Percentiles rank a stretch among this genome's conserved stretches.
phyloP scores from a whole-genome alignment of 345 rosid species.

The Erysimum cheiranthoides region DNA sequence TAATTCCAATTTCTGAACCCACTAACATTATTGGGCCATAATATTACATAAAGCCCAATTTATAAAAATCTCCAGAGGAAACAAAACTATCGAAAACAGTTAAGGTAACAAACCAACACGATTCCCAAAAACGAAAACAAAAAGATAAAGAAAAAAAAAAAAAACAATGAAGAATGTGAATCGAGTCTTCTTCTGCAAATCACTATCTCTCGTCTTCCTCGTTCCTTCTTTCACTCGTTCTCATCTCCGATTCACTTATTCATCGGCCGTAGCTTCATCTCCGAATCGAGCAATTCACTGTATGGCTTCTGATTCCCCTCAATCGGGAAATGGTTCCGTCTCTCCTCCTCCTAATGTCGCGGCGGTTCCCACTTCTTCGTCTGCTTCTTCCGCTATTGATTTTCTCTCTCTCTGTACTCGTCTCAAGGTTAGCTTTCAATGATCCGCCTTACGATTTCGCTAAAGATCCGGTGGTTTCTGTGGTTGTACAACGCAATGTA shows the following conservation, averaged over 20 bases:
- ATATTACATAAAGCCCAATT: constrained; percentile 42
- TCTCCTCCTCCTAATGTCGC: constrained; percentile 40
- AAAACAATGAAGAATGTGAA: constrained; percentile 55
- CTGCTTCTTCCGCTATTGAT: constrained; percentile 77
- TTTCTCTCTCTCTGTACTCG: constrained; percentile 91
- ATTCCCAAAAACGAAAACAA: constrained; percentile 10
- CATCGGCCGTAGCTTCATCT: constrained; percentile 41
- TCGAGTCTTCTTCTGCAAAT: constrained; percentile 54
- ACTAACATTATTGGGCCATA: constrained; percentile 20
- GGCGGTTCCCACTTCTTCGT: constrained; percentile 39
- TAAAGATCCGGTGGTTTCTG: background rate
- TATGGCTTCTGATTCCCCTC: constrained; percentile 55
- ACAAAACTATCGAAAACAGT: constrained; percentile 1
- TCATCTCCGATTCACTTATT: constrained; percentile 49
- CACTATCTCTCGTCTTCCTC: constrained; percentile 53
- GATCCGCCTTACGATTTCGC: background rate
- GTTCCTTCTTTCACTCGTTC: constrained; percentile 53
- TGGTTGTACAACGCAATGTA: background rate
- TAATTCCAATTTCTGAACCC: background rate
- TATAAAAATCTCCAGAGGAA: background rate
- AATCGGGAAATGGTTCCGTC: constrained; percentile 43
- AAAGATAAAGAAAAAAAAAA: background rate
- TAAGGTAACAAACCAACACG: background rate
- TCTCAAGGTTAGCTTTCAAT: constrained; percentile 62
- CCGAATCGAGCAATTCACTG: constrained; percentile 46